Evolutionary conservation across 1,139 yeast species (phyloP).

Genomic region (Diutina catenulata): DNA sequence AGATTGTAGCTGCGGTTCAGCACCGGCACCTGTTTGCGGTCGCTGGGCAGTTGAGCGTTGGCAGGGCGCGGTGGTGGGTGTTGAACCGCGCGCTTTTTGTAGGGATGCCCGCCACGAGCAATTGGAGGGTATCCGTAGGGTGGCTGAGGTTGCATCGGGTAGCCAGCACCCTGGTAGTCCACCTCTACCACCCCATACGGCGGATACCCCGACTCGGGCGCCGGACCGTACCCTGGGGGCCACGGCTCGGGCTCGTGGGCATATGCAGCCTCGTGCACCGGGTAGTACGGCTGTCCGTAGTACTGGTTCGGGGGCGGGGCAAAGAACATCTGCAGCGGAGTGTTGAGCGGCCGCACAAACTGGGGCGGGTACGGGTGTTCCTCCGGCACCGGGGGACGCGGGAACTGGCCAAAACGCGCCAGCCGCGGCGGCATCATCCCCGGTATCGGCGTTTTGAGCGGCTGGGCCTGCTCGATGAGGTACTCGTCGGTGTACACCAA

Average conservation of each 20-base stretch:
- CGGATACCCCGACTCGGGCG: not conserved
- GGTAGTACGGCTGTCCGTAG: not conserved
- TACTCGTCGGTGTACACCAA: conserved; percentile 31
- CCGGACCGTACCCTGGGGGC: not conserved
- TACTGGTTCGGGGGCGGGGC: not conserved
- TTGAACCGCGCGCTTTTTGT: too few species aligned
- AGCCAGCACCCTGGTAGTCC: conserved; percentile 3
- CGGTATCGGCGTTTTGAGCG: conserved; percentile 11
- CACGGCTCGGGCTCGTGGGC: not conserved
- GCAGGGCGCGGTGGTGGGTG: too few species aligned
- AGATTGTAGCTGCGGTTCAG: too few species aligned
- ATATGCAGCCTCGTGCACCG: not conserved
- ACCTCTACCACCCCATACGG: not conserved
- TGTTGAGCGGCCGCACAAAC: not conserved
- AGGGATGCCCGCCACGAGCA: too few species aligned
- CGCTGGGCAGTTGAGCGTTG: too few species aligned
- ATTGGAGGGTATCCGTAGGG: too few species aligned
- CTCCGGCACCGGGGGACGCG: not conserved
- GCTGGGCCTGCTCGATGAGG: conserved; percentile 37
- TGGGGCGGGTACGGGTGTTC: too few species aligned
- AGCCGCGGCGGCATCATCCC: not conserved
- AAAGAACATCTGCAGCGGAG: not conserved
- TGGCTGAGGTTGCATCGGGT: not conserved
- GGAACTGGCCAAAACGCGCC: not conserved
- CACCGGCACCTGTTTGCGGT: too few species aligned